Conservation (phyloP, 768 basidiomycete species). For the Tricholoma saponaceum region DNA sequence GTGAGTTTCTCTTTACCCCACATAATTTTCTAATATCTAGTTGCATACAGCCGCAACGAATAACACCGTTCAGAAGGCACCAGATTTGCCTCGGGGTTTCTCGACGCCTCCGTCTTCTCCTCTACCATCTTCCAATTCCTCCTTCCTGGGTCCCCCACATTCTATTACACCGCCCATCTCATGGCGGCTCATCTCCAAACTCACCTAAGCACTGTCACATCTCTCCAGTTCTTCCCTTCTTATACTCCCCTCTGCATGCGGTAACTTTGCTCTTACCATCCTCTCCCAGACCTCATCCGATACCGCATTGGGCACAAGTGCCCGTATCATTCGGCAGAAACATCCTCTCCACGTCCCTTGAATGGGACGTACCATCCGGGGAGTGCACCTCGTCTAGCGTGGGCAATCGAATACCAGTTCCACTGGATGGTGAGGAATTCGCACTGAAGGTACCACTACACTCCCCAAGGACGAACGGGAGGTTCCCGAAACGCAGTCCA, state of each 20-base stretch:
- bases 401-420: conserved; percentile 31
- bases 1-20: conserved; percentile 22
- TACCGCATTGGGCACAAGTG: conserved; percentile 18
- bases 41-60: conserved; percentile 42
- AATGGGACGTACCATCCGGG: conserved; percentile 70
- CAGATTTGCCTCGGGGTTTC: conserved; percentile 56
- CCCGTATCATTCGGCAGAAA: conserved; percentile 53
- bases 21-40: not conserved
- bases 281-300: conserved; percentile 27
- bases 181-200: conserved; percentile 29
- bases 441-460: not conserved
- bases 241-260: conserved; percentile 65
- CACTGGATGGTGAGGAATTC: not conserved
- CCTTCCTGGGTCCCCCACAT: conserved; percentile 13
- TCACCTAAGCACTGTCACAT: conserved; percentile 52
- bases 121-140: conserved; percentile 12
- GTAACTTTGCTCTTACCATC: conserved; percentile 65
- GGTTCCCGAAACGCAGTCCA: conserved; percentile 41
- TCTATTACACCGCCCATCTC: conserved; percentile 23
- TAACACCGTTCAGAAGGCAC: conserved; percentile 62
- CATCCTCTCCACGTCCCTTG: conserved; percentile 62
- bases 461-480: conserved; percentile 30
- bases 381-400: conserved; percentile 16
- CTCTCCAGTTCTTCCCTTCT: conserved; percentile 68
- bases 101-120: conserved; percentile 49